Evolutionary conservation across 192 early-diverging fungal species (phyloP).

Genomic region (Coemansia sp.): DNA sequence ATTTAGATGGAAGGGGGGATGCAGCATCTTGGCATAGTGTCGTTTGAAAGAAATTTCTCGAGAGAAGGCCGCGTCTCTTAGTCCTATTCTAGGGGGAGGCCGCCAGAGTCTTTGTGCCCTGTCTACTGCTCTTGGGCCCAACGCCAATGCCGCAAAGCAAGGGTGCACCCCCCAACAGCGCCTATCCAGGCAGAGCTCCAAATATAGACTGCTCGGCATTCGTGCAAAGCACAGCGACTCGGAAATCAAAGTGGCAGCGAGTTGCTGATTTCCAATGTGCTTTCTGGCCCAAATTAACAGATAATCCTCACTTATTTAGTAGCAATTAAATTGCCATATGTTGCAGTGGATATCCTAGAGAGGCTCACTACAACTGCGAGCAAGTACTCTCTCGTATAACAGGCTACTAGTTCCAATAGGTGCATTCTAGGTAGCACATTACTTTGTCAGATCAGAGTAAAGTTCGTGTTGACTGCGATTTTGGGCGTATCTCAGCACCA

Average conservation of each 20-base stretch:
- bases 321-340: not conserved
- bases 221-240: not conserved
- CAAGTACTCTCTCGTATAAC: not conserved
- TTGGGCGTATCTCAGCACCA: not conserved
- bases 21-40: not conserved
- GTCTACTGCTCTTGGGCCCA: not conserved
- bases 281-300: not conserved
- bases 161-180: too few relatives aligned
- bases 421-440: not conserved
- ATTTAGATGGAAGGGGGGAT: slow-evolving; percentile 2
- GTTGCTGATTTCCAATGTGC: not conserved
- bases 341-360: too few relatives aligned
- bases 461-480: not conserved
- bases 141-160: too few relatives aligned
- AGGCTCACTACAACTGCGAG: too few relatives aligned
- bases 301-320: not conserved
- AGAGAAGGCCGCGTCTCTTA: slow-evolving; percentile 1
- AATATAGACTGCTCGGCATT: not conserved
- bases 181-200: not conserved
- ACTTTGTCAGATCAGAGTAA: not conserved
- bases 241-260: not conserved
- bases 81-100: not conserved
- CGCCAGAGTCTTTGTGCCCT: not conserved
- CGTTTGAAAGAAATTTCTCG: not conserved
- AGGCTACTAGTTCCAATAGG: not conserved